Percentiles rank a stretch among this genome's conserved stretches.
These are phyloP conservation scores for Kwoniella dejecticola DNA, from an alignment of 768 basidiomycete species.

Conservation along the genomic window DNA sequence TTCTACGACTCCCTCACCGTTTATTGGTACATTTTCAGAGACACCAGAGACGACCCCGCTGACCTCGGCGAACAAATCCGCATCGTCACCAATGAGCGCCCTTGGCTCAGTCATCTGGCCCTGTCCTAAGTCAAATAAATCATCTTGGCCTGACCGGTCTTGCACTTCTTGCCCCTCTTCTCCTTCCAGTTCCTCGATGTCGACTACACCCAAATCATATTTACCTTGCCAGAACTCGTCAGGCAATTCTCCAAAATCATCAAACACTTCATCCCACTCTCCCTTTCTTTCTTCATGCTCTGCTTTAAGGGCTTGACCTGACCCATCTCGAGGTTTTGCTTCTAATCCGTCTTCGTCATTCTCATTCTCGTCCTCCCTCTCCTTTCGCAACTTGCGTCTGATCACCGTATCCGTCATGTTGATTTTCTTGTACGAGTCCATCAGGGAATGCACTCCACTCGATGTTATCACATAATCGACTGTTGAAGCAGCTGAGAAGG, in stretches of 20 bases:
- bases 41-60: too few species aligned
- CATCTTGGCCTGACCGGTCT: neutral
- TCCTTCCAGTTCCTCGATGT: neutral
- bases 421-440: constrained; percentile 22
- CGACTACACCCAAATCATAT: neutral
- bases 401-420: constrained; percentile 16
- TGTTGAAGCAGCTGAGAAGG: constrained; percentile 62
- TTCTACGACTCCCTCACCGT: too few species aligned
- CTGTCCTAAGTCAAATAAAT: too few species aligned
- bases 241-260: constrained; percentile 26
- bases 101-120: too few species aligned
- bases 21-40: too few species aligned
- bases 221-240: constrained; percentile 24
- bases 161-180: neutral
- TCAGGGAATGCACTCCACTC: constrained; percentile 61
- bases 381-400: constrained; percentile 11
- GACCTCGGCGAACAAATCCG: too few species aligned
- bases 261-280: constrained; percentile 18
- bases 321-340: neutral
- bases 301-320: neutral
- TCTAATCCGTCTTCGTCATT: neutral
- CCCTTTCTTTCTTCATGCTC: neutral
- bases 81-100: neutral
- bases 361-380: neutral
- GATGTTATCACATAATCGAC: constrained; percentile 75